These are phyloP conservation scores for Pichia kluyveri DNA, from an alignment of 805 yeast species.

Conservation along the genomic window DNA sequence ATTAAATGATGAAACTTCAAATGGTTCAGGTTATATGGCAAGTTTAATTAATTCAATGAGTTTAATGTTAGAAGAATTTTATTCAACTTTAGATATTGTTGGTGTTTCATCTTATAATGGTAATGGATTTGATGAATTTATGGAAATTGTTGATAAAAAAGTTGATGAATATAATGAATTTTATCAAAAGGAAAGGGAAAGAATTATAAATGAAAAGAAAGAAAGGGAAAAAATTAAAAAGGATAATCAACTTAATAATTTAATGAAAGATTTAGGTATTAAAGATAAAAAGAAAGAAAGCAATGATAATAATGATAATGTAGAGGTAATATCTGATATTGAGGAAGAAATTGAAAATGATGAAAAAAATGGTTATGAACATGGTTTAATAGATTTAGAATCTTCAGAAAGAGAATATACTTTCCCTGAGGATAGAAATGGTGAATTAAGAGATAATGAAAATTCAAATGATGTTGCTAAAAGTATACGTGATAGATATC, in stretches of 20 bases:
- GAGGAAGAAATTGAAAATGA: slow-evolving; percentile 40
- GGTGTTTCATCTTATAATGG: slow-evolving; percentile 94
- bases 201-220: slow-evolving; percentile 66
- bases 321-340: slow-evolving; percentile 24
- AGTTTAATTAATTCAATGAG: slow-evolving; percentile 93
- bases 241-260: slow-evolving; percentile 55
- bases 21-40: slow-evolving; percentile 84
- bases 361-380: slow-evolving; percentile 30
- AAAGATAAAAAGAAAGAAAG: slow-evolving; percentile 15
- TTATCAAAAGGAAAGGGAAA: slow-evolving; percentile 80
- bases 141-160: slow-evolving; percentile 76
- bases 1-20: slow-evolving; percentile 48
- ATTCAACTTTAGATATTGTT: slow-evolving; percentile 84
- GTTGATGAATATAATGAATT: slow-evolving; percentile 79
- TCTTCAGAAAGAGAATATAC: slow-evolving; percentile 54
- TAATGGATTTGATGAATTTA: slow-evolving; percentile 84
- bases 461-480: slow-evolving; percentile 42
- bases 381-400: slow-evolving; percentile 38
- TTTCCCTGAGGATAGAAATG: slow-evolving; percentile 52
- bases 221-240: slow-evolving; percentile 65
- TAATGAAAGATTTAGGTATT: slow-evolving; percentile 84
- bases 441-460: slow-evolving; percentile 43
- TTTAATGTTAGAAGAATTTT: slow-evolving; percentile 91
- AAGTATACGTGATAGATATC: slow-evolving; percentile 58
- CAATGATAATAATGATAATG: background rate